A percentile compares a stretch with the other conserved stretches of the same genome.
Conservation (phyloP, 306 rosid species). For the Ammopiptanthus mongolicus region DNA sequence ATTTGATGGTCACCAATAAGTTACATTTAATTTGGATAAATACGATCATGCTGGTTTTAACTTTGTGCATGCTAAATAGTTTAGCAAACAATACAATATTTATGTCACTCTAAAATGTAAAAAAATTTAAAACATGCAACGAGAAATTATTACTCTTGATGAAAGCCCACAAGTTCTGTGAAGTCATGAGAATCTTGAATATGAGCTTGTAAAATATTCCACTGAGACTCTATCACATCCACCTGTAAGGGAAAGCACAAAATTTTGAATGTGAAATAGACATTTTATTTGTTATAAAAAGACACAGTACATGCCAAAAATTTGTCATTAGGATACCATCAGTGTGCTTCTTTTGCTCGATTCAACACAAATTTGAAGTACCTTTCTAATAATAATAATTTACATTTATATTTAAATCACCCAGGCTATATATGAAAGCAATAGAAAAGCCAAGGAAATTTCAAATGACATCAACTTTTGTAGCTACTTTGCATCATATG, state of each 20-base stretch:
- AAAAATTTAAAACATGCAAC: background rate
- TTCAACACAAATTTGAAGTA: background rate
- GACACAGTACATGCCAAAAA: background rate
- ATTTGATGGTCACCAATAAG: background rate
- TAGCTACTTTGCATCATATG: background rate
- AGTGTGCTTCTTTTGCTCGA: background rate
- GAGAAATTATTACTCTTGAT: slow-evolving; percentile 69
- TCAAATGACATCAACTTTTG: background rate
- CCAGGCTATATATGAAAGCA: background rate
- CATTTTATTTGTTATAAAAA: background rate
- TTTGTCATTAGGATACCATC: background rate
- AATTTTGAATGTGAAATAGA: slow-evolving; percentile 4
- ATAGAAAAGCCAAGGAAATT: background rate
- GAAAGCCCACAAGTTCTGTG: slow-evolving; percentile 83
- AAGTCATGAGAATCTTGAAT: slow-evolving; percentile 93
- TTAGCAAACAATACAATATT: background rate
- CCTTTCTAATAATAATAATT: background rate
- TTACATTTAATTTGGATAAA: background rate
- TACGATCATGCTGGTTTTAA: background rate
- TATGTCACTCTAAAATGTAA: background rate
- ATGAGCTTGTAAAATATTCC: slow-evolving; percentile 89
- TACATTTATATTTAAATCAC: background rate
- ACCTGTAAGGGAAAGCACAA: slow-evolving; percentile 53
- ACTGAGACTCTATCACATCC: slow-evolving; percentile 95
- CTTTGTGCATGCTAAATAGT: background rate